Evolutionary conservation across 106 monocot species (phyloP), one percentile per base, ranked within the genome.

Genomic region (Apostasia ramifera): DNA sequence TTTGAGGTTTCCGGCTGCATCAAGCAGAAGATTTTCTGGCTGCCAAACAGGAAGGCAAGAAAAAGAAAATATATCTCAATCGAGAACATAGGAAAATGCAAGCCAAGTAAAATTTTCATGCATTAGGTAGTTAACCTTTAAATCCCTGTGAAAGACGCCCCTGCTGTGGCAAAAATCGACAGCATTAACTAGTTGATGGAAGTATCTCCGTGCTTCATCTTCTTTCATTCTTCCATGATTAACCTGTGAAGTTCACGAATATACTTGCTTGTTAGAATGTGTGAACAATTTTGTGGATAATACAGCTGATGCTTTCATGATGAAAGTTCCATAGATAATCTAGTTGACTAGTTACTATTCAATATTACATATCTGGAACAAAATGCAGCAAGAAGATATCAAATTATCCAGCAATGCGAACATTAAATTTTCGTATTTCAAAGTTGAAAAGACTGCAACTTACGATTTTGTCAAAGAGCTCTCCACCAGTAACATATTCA

Each of bases 151-250:
- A 63, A 84, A 93, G 49, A 89, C 93, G 49, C 93, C 93, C 58
- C 93, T 81, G 73, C 93, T 93, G 67, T 93, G 93, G 65, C 93
- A 93, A 63, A 86, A 93, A 85, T 93, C 93, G 69, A 93, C 89
- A 63, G 89, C 93, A 78, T 89, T 86, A 50, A 93, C 84, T 67
- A 93, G 69, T 46, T 93, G 93, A 8, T 93, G 93, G 58, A 93
- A 93, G 62, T 93, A 93, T 69, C 72, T 82, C 8, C 89, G 70
- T 40, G 86, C 93, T 75, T 93, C 84, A 69, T 78, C 84, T 68
- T 93, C 93, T 53, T 81, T 79, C 93, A 93, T 84, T 52, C 81
- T 77, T 3, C 93, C 93, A 74, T 84, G 76, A 39, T 89, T 84
- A 61, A 84, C 84, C 93, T 93, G 76, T 8, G 69, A 42, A 1